phyloP scores from a whole-genome alignment of 139 green algal genomes.

The Deuterostichococcus epilithicus region DNA sequence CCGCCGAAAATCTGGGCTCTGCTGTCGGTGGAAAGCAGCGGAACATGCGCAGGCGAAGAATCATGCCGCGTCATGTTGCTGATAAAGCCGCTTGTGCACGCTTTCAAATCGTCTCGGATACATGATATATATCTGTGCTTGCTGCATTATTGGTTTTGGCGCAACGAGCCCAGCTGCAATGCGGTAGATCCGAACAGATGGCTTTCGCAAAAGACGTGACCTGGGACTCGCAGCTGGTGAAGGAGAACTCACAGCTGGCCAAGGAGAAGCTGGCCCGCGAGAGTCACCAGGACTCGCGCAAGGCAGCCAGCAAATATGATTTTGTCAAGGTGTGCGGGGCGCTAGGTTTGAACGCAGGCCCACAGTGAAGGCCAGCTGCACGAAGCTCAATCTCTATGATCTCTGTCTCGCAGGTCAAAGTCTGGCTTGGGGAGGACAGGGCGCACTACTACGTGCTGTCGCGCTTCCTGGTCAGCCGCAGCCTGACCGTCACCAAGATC shows the following conservation, averaged over 20 bases:
- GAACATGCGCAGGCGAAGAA: too few species aligned
- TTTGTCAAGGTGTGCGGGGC: slow-evolving; percentile 61
- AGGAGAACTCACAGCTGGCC: neutral
- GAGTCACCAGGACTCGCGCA: neutral
- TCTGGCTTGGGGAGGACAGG: slow-evolving; percentile 66
- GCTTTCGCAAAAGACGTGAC: neutral
- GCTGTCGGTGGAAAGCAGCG: too few species aligned
- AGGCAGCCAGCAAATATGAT: slow-evolving; percentile 67
- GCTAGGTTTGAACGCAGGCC: neutral
- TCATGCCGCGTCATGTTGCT: too few species aligned
- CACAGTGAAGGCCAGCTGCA: neutral
- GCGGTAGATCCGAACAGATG: neutral
- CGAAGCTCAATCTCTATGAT: neutral
- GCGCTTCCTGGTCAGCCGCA: slow-evolving; percentile 83
- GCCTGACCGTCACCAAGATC: slow-evolving; percentile 87
- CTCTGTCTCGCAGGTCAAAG: slow-evolving; percentile 54
- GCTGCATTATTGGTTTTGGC: neutral
- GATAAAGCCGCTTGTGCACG: too few species aligned
- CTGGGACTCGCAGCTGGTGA: neutral
- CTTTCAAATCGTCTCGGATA: too few species aligned
- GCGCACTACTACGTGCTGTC: slow-evolving; percentile 93
- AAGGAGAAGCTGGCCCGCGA: too few species aligned
- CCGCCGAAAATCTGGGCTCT: too few species aligned
- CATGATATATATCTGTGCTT: neutral
- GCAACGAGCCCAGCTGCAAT: neutral